Conservation (phyloP, 257 asterid species). For the Solanum pennellii region DNA sequence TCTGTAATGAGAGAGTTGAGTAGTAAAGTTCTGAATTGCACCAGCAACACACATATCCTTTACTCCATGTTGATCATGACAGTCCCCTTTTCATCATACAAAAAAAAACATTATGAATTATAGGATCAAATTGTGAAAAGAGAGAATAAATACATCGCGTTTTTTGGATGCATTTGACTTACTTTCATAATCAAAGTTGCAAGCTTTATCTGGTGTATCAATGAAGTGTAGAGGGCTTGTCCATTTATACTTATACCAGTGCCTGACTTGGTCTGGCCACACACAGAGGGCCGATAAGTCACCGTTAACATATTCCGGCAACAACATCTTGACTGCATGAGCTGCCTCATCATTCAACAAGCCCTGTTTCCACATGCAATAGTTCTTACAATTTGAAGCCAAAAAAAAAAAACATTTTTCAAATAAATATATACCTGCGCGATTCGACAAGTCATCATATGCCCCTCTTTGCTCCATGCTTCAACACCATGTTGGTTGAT, state of each 20-base stretch:
- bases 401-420: neutral
- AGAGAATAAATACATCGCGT: neutral
- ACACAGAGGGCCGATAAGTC: slow-evolving; percentile 68
- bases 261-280: slow-evolving; percentile 95
- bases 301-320: slow-evolving; percentile 65
- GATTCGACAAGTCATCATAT: slow-evolving; percentile 73
- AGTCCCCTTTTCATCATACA: slow-evolving; percentile 46
- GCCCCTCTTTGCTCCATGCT: slow-evolving; percentile 97
- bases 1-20: slow-evolving; percentile 73
- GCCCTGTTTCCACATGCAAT: slow-evolving; percentile 21
- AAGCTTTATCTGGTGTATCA: slow-evolving; percentile 83
- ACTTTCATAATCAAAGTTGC: slow-evolving; percentile 67
- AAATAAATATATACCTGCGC: slow-evolving; percentile 51
- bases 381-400: neutral
- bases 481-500: slow-evolving; percentile 25
- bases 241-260: slow-evolving; percentile 86
- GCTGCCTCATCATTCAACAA: slow-evolving; percentile 55
- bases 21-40: slow-evolving; percentile 74
- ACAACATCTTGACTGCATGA: slow-evolving; percentile 55
- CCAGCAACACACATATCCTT: slow-evolving; percentile 93
- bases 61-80: slow-evolving; percentile 67
- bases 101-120: neutral
- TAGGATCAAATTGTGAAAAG: neutral
- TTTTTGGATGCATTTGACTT: neutral
- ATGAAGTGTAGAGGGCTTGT: slow-evolving; percentile 89